Evolutionary conservation across 805 yeast genomes (phyloP), one percentile per base, ranked within the genome.

Genomic region (Candida pseudoglaebosa): DNA sequence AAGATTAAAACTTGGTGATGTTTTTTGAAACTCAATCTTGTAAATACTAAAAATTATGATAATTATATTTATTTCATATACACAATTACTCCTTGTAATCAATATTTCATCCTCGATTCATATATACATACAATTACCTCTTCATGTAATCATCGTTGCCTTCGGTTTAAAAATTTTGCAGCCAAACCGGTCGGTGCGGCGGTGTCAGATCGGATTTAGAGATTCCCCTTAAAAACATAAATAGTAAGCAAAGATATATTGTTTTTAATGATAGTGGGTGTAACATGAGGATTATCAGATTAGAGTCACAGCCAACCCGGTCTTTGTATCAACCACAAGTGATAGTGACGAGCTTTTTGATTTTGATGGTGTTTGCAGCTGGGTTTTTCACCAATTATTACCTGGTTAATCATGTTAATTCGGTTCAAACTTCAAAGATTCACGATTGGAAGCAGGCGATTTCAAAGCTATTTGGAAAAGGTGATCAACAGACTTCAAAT

Each of bases 1-100:
- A 47, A 78, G 98, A 54, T 73, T 93, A 60, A 84, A 81, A 61
- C 65, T 93, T 46, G 93, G 89, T 19, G 96, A 90, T 62, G 91
- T 85, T 6, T 89, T 89, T 52, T 80, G 48, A 42, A 5, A 17
- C 6, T 13, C 29, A 6, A 26, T 26, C 29, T 5, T 26, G 13
- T 26, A 26, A 13, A 26, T 5, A n/a, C 26, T 22, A 22, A 12
- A 8, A 22, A 22, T 22, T 22, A 22, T 12, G 12, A 12, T 22
- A 8, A 22, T 22, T 12, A 22, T 22, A n/a, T n/a, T n/a, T n/a
- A n/a, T n/a, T n/a, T n/a, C n/a, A n/a, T n/a, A n/a, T n/a, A n/a
- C n/a, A n/a, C n/a, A n/a, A n/a, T n/a, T n/a, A n/a, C n/a, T n/a
- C n/a, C n/a, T n/a, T n/a, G n/a, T n/a, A n/a, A n/a, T n/a, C n/a